phyloP scores from a whole-genome alignment of 1,284 basidiomycete species.

The Flammula alnicola region DNA sequence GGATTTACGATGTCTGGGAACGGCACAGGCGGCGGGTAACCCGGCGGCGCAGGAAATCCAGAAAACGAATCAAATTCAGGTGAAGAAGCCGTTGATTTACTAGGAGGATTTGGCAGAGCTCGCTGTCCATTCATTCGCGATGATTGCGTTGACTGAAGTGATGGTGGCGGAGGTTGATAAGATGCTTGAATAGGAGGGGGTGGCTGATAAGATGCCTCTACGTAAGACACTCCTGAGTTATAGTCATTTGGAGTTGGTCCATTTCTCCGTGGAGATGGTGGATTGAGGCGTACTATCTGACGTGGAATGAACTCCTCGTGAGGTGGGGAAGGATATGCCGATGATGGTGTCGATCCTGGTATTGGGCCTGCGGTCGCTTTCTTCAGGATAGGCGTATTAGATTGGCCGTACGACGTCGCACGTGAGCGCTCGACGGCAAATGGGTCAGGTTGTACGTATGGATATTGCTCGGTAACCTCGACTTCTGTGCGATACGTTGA shows the following conservation, averaged over 20 bases:
- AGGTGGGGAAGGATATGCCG: conserved; percentile 16
- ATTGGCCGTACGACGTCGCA: background rate
- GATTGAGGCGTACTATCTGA: conserved; percentile 10
- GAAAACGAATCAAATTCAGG: conserved; percentile 1
- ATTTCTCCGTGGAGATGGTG: conserved; percentile 1
- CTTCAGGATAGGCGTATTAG: background rate
- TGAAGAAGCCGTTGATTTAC: conserved; percentile 2
- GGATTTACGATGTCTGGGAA: conserved; percentile 2
- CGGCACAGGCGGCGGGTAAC: conserved; percentile 16
- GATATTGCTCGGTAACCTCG: background rate
- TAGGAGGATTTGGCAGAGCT: background rate
- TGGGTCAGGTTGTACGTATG: background rate
- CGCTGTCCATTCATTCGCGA: background rate
- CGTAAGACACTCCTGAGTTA: conserved; percentile 5
- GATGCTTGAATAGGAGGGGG: conserved; percentile 24
- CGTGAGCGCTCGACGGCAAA: conserved; percentile 5
- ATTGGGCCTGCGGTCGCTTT: background rate
- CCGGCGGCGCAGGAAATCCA: conserved; percentile 16
- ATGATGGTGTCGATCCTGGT: background rate
- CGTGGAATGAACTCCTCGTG: conserved; percentile 8
- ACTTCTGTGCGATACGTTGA: too few species aligned
- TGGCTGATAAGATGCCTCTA: conserved; percentile 23
- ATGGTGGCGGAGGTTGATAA: conserved; percentile 28
- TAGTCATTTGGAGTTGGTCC: background rate
- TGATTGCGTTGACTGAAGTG: conserved; percentile 1